Evolutionary conservation across 306 rosid genomes (phyloP).

Genomic region (Quercus aquifolioides): DNA sequence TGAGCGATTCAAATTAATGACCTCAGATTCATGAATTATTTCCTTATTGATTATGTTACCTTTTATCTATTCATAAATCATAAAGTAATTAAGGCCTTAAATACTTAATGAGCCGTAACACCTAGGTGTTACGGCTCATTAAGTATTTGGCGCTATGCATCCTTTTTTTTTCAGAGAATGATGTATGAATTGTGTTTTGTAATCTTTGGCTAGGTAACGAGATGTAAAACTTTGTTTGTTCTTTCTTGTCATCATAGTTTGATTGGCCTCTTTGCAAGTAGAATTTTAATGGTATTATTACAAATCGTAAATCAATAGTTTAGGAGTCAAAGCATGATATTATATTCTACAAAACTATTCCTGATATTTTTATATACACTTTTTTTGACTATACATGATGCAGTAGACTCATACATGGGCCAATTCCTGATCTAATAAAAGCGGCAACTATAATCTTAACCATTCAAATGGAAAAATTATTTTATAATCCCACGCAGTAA

Average conservation of each 20-base stretch:
- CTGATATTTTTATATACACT: neutral
- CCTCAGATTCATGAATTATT: too few species aligned
- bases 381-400: conserved; percentile 8
- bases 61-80: too few species aligned
- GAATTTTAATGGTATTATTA: neutral
- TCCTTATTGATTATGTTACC: too few species aligned
- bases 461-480: neutral
- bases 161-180: too few species aligned
- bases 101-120: too few species aligned
- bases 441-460: neutral
- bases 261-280: neutral
- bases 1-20: too few species aligned
- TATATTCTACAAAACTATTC: neutral
- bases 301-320: neutral
- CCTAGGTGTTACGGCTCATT: too few species aligned
- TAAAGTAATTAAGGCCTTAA: too few species aligned
- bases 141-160: too few species aligned
- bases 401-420: conserved; percentile 24
- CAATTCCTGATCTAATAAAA: conserved; percentile 1
- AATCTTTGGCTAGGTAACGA: too few species aligned
- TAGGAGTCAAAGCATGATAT: neutral
- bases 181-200: too few species aligned
- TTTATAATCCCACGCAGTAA: neutral
- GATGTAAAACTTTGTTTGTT: neutral
- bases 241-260: neutral